A percentile compares a stretch with the other conserved stretches of the same genome.
These are phyloP conservation scores for Aspergillus brasiliensis DNA, from an alignment of 2,329 filamentous ascomycete species.

Conservation along the genomic window DNA sequence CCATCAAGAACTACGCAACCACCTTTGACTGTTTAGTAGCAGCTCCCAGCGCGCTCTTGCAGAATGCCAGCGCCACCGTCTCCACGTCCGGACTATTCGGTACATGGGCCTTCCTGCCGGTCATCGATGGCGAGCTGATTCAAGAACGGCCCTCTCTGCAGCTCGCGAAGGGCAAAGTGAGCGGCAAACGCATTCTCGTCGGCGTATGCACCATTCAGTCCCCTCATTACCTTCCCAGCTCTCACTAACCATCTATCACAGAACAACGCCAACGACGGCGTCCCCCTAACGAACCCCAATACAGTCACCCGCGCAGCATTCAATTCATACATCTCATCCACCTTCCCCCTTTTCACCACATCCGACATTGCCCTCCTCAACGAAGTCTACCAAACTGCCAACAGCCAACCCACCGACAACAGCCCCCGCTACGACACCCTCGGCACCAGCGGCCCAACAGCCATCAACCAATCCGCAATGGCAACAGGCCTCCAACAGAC, in stretches of 20 bases:
- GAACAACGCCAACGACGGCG: constrained; percentile 57
- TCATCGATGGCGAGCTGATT: constrained; percentile 46
- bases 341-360: constrained; percentile 40
- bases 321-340: constrained; percentile 40
- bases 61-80: constrained; percentile 40
- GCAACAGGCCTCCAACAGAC: constrained; percentile 58
- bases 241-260: neutral
- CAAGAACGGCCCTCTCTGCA: constrained; percentile 42
- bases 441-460: constrained; percentile 45
- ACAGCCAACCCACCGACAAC: constrained; percentile 25
- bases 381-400: constrained; percentile 38
- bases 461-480: constrained; percentile 53
- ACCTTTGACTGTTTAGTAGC: constrained; percentile 46
- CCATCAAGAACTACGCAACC: constrained; percentile 17
- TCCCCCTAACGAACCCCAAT: constrained; percentile 47
- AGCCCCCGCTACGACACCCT: constrained; percentile 41
- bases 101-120: constrained; percentile 49
- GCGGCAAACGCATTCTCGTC: constrained; percentile 41
- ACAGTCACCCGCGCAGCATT: constrained; percentile 48
- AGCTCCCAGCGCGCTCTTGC: constrained; percentile 39
- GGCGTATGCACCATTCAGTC: constrained; percentile 18
- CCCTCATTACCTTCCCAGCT: neutral
- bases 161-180: constrained; percentile 39
- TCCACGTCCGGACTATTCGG: constrained; percentile 40
- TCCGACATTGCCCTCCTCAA: constrained; percentile 34